phyloP scores from a whole-genome alignment of 2,329 filamentous ascomycete genomes.

The Scedosporium boydii region DNA sequence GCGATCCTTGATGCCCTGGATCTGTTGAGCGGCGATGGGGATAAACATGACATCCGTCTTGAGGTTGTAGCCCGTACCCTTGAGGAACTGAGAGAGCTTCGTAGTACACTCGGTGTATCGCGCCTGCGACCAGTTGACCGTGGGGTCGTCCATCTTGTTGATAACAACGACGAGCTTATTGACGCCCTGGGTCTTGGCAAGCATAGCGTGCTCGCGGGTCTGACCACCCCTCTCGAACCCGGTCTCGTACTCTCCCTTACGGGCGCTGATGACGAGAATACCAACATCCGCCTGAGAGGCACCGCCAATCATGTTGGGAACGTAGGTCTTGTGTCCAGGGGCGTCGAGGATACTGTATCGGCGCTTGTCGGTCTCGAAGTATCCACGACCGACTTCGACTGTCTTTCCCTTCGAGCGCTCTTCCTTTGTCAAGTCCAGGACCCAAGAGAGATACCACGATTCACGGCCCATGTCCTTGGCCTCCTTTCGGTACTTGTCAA shows the following conservation, averaged over 20 bases:
- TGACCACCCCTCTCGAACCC: constrained; percentile 95
- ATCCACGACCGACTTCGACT: constrained; percentile 90
- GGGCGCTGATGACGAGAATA: constrained; percentile 88
- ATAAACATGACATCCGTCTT: constrained; percentile 93
- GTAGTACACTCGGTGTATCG: constrained; percentile 88
- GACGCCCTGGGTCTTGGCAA: constrained; percentile 96
- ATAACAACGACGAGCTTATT: constrained; percentile 92
- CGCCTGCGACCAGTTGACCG: constrained; percentile 90
- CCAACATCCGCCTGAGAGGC: constrained; percentile 90
- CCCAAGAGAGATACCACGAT: constrained; percentile 99
- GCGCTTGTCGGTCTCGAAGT: constrained; percentile 94
- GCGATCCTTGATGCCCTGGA: constrained; percentile 78
- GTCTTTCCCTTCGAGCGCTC: constrained; percentile 96
- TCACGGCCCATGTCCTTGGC: constrained; percentile 94
- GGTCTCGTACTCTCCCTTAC: constrained; percentile 98
- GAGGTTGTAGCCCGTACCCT: constrained; percentile 85
- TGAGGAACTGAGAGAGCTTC: constrained; percentile 81
- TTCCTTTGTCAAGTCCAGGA: constrained; percentile 92
- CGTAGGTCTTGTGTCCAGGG: constrained; percentile 95
- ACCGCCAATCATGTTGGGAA: constrained; percentile 96
- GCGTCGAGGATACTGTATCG: constrained; percentile 95
- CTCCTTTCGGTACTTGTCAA: constrained; percentile 97
- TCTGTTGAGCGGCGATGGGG: constrained; percentile 87
- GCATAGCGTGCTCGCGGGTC: constrained; percentile 92
- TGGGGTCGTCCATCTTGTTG: constrained; percentile 99